phyloP scores from a whole-genome alignment of 75 land plant species.

The Gnetum montanum region DNA sequence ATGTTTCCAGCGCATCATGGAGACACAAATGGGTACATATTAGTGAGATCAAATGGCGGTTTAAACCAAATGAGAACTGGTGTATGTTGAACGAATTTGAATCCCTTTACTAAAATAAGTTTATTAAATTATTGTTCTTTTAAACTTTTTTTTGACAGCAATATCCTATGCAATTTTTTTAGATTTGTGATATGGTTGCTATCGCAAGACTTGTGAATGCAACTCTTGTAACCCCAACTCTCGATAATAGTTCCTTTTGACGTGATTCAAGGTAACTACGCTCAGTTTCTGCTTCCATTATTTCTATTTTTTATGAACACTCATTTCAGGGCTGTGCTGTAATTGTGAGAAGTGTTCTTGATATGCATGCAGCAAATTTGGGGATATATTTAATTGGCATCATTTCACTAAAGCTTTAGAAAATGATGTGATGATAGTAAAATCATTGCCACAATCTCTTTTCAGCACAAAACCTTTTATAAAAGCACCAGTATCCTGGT shows the following conservation, averaged over 20 bases:
- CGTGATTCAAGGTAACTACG: slow-evolving; percentile 19
- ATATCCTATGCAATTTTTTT: not conserved
- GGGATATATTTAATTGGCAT: slow-evolving; percentile 25
- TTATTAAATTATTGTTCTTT: not conserved
- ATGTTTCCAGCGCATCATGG: too few species aligned
- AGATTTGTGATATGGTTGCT: slow-evolving; percentile 20
- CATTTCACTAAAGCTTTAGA: slow-evolving; percentile 22
- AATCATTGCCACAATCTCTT: slow-evolving; percentile 14
- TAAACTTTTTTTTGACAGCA: not conserved
- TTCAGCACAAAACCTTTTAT: slow-evolving; percentile 12
- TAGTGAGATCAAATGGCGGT: slow-evolving; percentile 20
- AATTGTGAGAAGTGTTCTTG: not conserved
- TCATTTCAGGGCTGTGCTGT: not conserved
- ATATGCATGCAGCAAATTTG: slow-evolving; percentile 30
- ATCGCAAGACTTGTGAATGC: slow-evolving; percentile 32
- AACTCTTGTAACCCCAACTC: slow-evolving; percentile 20
- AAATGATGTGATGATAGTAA: slow-evolving; percentile 29
- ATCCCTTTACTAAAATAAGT: not conserved
- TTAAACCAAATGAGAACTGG: slow-evolving; percentile 27
- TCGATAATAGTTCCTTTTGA: slow-evolving; percentile 27
- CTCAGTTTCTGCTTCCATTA: not conserved
- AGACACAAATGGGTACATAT: slow-evolving; percentile 19
- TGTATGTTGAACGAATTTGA: slow-evolving; percentile 3
- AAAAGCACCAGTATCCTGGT: slow-evolving; percentile 46
- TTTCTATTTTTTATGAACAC: not conserved